Conservation (phyloP, 768 basidiomycete genomes). For the Gloeostereum incarnatum region DNA sequence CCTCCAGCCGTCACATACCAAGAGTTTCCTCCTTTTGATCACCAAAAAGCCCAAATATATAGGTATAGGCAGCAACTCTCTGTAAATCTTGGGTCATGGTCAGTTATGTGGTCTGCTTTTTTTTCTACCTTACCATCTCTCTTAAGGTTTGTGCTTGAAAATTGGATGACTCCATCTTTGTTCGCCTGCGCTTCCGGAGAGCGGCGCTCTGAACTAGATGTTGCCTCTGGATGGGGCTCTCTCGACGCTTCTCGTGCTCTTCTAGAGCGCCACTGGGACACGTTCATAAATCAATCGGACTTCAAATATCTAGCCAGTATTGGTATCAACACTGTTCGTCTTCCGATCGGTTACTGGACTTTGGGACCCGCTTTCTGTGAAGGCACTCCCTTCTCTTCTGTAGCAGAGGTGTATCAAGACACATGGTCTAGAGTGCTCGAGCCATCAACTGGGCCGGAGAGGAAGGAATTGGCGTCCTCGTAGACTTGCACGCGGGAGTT, state of each 20-base stretch:
- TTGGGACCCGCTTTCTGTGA: conserved; percentile 45
- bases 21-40: conserved; percentile 39
- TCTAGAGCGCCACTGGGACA: conserved; percentile 73
- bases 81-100: conserved; percentile 64
- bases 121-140: not conserved
- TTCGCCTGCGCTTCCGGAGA: conserved; percentile 48
- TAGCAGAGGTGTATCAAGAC: conserved; percentile 44
- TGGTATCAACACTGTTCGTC: conserved; percentile 62
- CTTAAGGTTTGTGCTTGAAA: conserved; percentile 60
- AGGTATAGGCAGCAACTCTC: conserved; percentile 56
- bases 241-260: conserved; percentile 29
- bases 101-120: conserved; percentile 2
- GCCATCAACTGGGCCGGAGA: conserved; percentile 54
- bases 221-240: conserved; percentile 55
- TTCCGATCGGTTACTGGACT: conserved; percentile 55
- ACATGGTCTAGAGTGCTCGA: conserved; percentile 59
- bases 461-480: conserved; percentile 56
- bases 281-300: conserved; percentile 56
- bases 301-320: conserved; percentile 56
- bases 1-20: conserved; percentile 21
- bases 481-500: conserved; percentile 65
- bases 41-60: conserved; percentile 36
- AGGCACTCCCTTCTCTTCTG: conserved; percentile 56
- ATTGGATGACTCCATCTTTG: conserved; percentile 66
- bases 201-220: conserved; percentile 49